Evolutionary conservation across 352 stramenopile species (phyloP).

Genomic region (Thraustotheca clavata): DNA sequence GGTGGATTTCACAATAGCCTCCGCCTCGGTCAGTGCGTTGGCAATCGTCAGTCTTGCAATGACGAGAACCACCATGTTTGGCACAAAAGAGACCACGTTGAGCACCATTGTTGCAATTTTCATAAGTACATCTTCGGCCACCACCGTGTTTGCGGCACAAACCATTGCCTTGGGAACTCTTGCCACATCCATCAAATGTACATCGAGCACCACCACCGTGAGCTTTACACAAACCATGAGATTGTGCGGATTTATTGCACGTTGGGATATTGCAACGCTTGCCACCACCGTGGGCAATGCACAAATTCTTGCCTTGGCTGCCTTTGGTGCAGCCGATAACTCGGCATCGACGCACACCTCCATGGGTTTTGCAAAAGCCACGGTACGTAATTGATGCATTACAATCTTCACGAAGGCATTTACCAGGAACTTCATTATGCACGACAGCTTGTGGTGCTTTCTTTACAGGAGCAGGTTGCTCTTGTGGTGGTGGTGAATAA

Average conservation of each 20-base stretch:
- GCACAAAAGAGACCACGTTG: slow-evolving; percentile 11
- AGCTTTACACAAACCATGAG: slow-evolving; percentile 18
- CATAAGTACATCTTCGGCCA: slow-evolving; percentile 10
- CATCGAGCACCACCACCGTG: slow-evolving; percentile 15
- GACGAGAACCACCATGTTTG: slow-evolving; percentile 19
- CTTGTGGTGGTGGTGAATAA: not conserved
- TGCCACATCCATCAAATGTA: slow-evolving; percentile 12
- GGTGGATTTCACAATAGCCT: slow-evolving; percentile 18
- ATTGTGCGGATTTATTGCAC: slow-evolving; percentile 19
- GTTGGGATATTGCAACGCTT: slow-evolving; percentile 10
- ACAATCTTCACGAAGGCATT: slow-evolving; percentile 33
- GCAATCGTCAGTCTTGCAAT: slow-evolving; percentile 11
- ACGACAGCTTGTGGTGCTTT: not conserved
- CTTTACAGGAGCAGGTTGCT: not conserved
- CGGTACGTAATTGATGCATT: slow-evolving; percentile 66
- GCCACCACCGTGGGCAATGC: slow-evolving; percentile 15
- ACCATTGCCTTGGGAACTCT: slow-evolving; percentile 15
- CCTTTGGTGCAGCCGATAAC: slow-evolving; percentile 19
- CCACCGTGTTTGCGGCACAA: slow-evolving; percentile 13
- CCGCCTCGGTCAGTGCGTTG: slow-evolving; percentile 13
- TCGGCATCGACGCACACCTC: slow-evolving; percentile 11
- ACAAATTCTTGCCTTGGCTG: slow-evolving; percentile 16
- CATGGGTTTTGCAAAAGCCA: slow-evolving; percentile 21
- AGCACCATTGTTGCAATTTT: slow-evolving; percentile 7
- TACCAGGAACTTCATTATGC: slow-evolving; percentile 10